phyloP scores from a whole-genome alignment of 208 protist species.

The Wallacemonas sp. region DNA sequence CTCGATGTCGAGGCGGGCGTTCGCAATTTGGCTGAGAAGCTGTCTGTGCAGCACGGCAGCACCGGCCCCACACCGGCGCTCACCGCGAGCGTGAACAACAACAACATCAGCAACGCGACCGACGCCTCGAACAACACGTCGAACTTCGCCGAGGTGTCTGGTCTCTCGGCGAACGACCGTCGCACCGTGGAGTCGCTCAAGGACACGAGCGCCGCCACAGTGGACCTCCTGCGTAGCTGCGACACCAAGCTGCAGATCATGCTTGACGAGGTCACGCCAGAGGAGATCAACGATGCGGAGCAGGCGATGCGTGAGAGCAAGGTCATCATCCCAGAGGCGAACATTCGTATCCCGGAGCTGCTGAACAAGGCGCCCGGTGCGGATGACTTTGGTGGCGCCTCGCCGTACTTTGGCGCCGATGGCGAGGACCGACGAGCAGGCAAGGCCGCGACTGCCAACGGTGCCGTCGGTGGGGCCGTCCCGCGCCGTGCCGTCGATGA shows the following conservation, averaged over 20 bases:
- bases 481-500: slow-evolving; percentile 36
- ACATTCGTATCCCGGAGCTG: slow-evolving; percentile 52
- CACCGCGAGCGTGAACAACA: not conserved
- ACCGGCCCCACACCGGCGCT: not conserved
- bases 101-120: not conserved
- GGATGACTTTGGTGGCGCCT: not conserved
- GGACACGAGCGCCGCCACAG: slow-evolving; percentile 13
- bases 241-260: slow-evolving; percentile 62
- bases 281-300: slow-evolving; percentile 44
- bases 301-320: slow-evolving; percentile 23
- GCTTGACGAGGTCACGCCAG: slow-evolving; percentile 53
- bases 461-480: not conserved
- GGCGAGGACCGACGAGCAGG: slow-evolving; percentile 28
- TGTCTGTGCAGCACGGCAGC: slow-evolving; percentile 29
- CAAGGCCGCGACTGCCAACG: slow-evolving; percentile 7
- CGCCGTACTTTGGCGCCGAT: slow-evolving; percentile 7
- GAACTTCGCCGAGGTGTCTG: not conserved
- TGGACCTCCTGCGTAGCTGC: slow-evolving; percentile 62
- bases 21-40: slow-evolving; percentile 88
- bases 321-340: slow-evolving; percentile 37
- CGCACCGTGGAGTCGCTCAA: slow-evolving; percentile 12
- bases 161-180: slow-evolving; percentile 6
- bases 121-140: slow-evolving; percentile 1
- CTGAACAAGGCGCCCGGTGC: slow-evolving; percentile 14
- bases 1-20: slow-evolving; percentile 89